Percentiles rank a stretch among this genome's conserved stretches.
Evolutionary conservation across 306 rosid genomes (phyloP).

Genomic region (Ceratonia siliqua): DNA sequence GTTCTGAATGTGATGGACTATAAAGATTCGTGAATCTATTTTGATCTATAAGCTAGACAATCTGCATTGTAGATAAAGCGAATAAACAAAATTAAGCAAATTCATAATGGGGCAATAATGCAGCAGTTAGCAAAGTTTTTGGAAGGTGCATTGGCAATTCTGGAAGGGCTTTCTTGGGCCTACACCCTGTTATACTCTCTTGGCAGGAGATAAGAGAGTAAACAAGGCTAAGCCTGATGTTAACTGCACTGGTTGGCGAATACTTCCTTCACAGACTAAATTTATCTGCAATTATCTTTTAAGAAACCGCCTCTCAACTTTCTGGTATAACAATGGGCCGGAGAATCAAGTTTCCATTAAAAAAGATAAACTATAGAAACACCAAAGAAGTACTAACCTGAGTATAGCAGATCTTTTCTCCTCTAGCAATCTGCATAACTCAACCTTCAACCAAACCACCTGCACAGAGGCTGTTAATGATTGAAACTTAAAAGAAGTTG

Average conservation of each 20-base stretch:
- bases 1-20: neutral
- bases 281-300: slow-evolving; percentile 22
- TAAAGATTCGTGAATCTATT: slow-evolving; percentile 8
- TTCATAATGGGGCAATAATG: slow-evolving; percentile 11
- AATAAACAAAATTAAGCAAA: slow-evolving; percentile 17
- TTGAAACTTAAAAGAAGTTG: slow-evolving; percentile 42
- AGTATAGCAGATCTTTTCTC: slow-evolving; percentile 85
- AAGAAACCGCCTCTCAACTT: slow-evolving; percentile 19
- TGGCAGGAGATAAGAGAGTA: slow-evolving; percentile 28
- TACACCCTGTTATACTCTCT: neutral
- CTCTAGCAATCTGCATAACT: slow-evolving; percentile 85
- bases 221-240: slow-evolving; percentile 18
- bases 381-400: slow-evolving; percentile 50
- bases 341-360: slow-evolving; percentile 12
- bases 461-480: slow-evolving; percentile 57
- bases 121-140: slow-evolving; percentile 1
- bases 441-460: slow-evolving; percentile 93
- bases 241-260: slow-evolving; percentile 12
- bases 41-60: slow-evolving; percentile 19
- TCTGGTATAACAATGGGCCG: slow-evolving; percentile 17
- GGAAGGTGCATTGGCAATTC: slow-evolving; percentile 19
- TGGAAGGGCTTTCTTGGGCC: slow-evolving; percentile 24
- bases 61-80: slow-evolving; percentile 24
- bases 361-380: slow-evolving; percentile 24
- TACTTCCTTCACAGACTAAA: slow-evolving; percentile 22